A percentile compares a stretch with the other conserved stretches of the same genome.
These are phyloP conservation scores for Apocynum venetum DNA, from an alignment of 257 asterid species.

Conservation along the genomic window DNA sequence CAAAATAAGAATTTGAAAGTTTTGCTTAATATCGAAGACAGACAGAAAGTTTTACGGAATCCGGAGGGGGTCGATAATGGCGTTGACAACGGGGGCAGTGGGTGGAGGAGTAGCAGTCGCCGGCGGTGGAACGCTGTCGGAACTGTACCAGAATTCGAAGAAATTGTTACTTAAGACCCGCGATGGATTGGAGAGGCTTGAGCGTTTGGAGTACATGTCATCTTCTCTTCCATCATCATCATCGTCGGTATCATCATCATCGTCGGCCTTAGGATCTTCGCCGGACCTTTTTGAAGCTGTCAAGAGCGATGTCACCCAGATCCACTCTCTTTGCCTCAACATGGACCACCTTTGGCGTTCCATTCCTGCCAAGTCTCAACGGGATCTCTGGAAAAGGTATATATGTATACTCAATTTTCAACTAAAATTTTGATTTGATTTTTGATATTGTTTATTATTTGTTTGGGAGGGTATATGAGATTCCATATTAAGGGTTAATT, in stretches of 20 bases:
- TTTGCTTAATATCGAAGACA: too few relatives aligned
- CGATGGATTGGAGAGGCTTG: constrained; percentile 82
- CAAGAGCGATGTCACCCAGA: constrained; percentile 55
- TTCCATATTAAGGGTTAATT: neutral
- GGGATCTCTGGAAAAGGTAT: constrained; percentile 98
- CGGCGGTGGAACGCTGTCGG: constrained; percentile 56
- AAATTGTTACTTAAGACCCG: constrained; percentile 60
- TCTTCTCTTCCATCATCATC: constrained; percentile 19
- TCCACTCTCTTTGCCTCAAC: constrained; percentile 64
- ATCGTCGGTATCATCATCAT: neutral
- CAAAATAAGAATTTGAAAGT: too few relatives aligned
- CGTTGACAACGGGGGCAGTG: constrained; percentile 27
- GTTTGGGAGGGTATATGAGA: too few relatives aligned
- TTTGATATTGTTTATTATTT: neutral
- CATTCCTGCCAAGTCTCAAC: constrained; percentile 70
- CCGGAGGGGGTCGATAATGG: neutral
- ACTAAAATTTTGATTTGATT: neutral
- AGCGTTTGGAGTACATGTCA: constrained; percentile 64
- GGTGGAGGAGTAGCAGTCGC: constrained; percentile 33
- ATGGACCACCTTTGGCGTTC: constrained; percentile 98
- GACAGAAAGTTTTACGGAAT: too few relatives aligned
- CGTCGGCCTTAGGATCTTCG: constrained; percentile 16
- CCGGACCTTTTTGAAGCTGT: constrained; percentile 26
- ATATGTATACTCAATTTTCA: neutral
- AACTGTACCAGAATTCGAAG: constrained; percentile 64